Evolutionary conservation across 2,329 filamentous ascomycete species (phyloP), one percentile per base, ranked within the genome.

Genomic region (Aspergillus quadrilineatus): DNA sequence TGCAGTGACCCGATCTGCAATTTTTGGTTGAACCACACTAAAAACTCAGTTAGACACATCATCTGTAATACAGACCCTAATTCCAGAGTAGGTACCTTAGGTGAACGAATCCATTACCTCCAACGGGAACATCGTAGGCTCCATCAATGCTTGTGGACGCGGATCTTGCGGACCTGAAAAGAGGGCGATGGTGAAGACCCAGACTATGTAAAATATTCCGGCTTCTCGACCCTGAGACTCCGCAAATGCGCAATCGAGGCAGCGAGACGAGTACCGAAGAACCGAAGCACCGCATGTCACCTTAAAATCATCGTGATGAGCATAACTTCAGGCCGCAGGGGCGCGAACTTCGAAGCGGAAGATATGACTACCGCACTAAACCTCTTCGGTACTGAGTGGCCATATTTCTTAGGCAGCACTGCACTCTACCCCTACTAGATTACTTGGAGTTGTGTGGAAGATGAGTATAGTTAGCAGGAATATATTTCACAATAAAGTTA

Each of bases 51-150:
- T 43, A 26, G 30, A 17, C 15, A 14, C 4, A 17, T 34, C n/a
- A 9, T 36, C 7, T 8, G 5, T 14, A 4, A 14, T 41, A 29
- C 6, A n/a, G 2, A 9, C 10, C 5, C 22, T 17, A 5, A 29
- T 32, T 14, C 12, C 8, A 41, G 22, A 9, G 29, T 46, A 41
- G 6, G 30, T 41, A 73, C 71, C 57, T 66, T 12, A 73, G 39
- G 4, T 61, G 62, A 12, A 73, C 60, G 43, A 56, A 45, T 17
- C 71, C 70, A 59, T 66, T 67, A 42, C 64, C 65, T 14, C 71
- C 69, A 46, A 73, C 56, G 1, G 67, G 66, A 10, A 72, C 46
- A 28, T 59, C 30, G n/a, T 36, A 49, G 15, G 48, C n/a, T 2
- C 26, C 22, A 26, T 42, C 4, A 15, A 36, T 32, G n/a, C 42